Base-by-base conservation (phyloP, 257 asterid genomes). In the Ilex aquifolium region DNA sequence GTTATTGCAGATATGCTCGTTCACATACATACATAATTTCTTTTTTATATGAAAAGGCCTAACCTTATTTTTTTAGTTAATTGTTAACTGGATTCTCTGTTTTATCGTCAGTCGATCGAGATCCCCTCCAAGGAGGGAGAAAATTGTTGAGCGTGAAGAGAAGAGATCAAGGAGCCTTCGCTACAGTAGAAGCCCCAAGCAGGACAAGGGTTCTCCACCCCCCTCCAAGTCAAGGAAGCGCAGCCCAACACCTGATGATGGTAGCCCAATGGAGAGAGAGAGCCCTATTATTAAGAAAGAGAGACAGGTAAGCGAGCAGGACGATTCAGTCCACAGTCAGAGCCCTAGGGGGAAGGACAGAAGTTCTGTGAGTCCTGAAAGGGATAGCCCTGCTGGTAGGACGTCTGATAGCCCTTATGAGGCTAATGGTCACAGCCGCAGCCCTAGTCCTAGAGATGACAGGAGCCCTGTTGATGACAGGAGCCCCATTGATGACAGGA, bases 71-170 rank as follows among this genome's bases (percentile, higher is more conserved):
- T 65, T 30, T 5, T 42, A 6, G 48, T 42, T 42, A 42, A 7
- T 42, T 42, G 48, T 42, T 42, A 7, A 46, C 10, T 14, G 52
- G 13, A 32, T 21, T 21, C 50, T 40, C 30, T 17, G 6, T 17
- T 61, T 9, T 49, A 44, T 67, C 63, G 68, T 21, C 82, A 88
- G 97, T 81, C 90, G 81, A 32, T 93, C 99, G 21, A 78, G 91
- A 76, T 85, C 99, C n/a, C 99, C 96, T 36, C 84, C 76, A 6
- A 79, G 79, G 51, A 78, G 92, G 63, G 95, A 74, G 7, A 80
- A 76, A 16, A 81, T 71, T 53, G 74, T 72, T 64, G 90, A 85
- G 27, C 72, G 76, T 10, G 73, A 80, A 54, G 91, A 78, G 39
- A 78, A 75, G 77, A 81, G 87, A 59, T 74, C 96, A 13, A 77